phyloP scores from a whole-genome alignment of 768 basidiomycete genomes.

The Tricholomella constricta region DNA sequence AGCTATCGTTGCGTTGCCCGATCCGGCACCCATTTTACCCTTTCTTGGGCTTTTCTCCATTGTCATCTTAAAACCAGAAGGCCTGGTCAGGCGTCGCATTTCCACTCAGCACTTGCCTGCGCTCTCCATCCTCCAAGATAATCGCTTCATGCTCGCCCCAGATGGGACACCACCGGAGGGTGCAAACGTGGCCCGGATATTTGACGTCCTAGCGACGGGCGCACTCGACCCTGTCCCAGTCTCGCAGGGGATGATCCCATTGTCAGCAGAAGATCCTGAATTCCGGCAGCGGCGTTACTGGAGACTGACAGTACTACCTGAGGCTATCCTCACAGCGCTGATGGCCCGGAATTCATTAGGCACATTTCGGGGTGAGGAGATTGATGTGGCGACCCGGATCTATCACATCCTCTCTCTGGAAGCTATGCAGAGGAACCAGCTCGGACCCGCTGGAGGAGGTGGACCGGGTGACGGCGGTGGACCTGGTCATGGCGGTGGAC shows the following conservation, averaged over 20 bases:
- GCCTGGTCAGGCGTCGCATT: background rate
- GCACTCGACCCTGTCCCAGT: background rate
- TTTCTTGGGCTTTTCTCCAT: slow-evolving; percentile 12
- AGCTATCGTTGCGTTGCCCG: slow-evolving; percentile 2
- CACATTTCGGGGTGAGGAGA: too few relatives aligned
- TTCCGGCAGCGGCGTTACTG: background rate
- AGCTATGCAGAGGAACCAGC: background rate
- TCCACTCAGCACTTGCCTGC: slow-evolving; percentile 7
- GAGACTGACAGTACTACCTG: slow-evolving; percentile 1
- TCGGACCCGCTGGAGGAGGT: slow-evolving; percentile 4
- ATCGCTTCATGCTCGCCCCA: slow-evolving; percentile 6
- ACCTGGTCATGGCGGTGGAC: slow-evolving; percentile 2
- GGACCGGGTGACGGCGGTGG: background rate
- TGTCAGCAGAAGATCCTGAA: background rate
- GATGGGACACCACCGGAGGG: slow-evolving; percentile 1
- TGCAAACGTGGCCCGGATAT: slow-evolving; percentile 13
- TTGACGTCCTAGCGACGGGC: slow-evolving; percentile 3
- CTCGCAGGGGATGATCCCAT: background rate
- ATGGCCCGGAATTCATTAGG: too few relatives aligned
- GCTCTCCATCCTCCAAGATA: slow-evolving; percentile 11
- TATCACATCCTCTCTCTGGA: too few relatives aligned
- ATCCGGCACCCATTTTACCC: slow-evolving; percentile 10
- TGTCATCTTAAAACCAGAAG: slow-evolving; percentile 11
- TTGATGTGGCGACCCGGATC: too few relatives aligned
- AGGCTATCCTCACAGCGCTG: slow-evolving; percentile 3